These are phyloP conservation scores for Fistulifera pelliculosa DNA, from an alignment of 108 stramenopile species.

Conservation along the genomic window DNA sequence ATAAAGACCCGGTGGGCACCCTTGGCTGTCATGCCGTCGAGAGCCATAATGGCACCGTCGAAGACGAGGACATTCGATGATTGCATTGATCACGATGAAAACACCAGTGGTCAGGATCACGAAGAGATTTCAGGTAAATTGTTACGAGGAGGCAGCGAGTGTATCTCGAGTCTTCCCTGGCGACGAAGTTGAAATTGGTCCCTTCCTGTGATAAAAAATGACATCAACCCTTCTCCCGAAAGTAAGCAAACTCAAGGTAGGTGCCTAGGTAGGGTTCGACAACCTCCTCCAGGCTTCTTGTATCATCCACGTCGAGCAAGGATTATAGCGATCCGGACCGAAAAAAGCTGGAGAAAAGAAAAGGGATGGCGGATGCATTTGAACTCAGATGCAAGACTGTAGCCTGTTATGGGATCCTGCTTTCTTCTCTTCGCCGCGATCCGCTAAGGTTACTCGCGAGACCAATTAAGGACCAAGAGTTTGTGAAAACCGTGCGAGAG, in stretches of 20 bases:
- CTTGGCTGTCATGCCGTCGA: slow-evolving; percentile 46
- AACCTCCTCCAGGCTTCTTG: neutral
- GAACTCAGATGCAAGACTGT: slow-evolving; percentile 42
- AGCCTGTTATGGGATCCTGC: slow-evolving; percentile 56
- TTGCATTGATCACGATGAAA: too few species aligned
- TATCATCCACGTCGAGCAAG: neutral
- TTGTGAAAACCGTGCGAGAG: slow-evolving; percentile 46
- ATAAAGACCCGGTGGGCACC: slow-evolving; percentile 58
- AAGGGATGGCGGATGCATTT: slow-evolving; percentile 48
- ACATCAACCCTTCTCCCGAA: too few species aligned
- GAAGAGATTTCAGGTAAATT: too few species aligned
- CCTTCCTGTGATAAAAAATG: too few species aligned
- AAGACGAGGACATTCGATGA: too few species aligned
- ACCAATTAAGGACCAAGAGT: slow-evolving; percentile 59
- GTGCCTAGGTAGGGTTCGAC: neutral
- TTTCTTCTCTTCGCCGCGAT: slow-evolving; percentile 65
- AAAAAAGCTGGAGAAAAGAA: slow-evolving; percentile 21
- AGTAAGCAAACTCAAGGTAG: neutral
- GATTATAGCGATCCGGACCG: slow-evolving; percentile 13
- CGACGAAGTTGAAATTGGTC: too few species aligned
- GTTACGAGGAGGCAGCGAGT: too few species aligned
- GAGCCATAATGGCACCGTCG: neutral
- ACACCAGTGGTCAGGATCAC: too few species aligned
- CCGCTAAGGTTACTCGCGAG: slow-evolving; percentile 71
- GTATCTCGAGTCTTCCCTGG: too few species aligned